Conservation (phyloP, 2,329 filamentous ascomycete genomes). For the Aaosphaeria arxii region DNA sequence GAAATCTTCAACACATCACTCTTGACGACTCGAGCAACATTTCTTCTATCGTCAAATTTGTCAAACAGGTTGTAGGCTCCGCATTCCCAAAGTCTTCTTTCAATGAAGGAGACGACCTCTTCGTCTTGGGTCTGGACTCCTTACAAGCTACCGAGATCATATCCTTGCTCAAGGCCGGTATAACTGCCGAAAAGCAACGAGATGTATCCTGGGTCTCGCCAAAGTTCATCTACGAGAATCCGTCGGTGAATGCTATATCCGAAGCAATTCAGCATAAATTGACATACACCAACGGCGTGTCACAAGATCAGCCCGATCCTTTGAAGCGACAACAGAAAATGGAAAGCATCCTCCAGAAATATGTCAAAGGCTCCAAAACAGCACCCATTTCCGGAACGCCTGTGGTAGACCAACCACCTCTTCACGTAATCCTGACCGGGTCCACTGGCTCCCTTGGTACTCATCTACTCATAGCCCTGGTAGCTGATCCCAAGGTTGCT, state of each 20-base stretch:
- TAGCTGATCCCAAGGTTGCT: slow-evolving; percentile 21
- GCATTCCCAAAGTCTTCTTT: slow-evolving; percentile 8
- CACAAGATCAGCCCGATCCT: slow-evolving; percentile 27
- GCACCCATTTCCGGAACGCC: slow-evolving; percentile 6
- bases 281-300: slow-evolving; percentile 36
- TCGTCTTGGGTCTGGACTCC: slow-evolving; percentile 57
- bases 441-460: slow-evolving; percentile 65
- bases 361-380: slow-evolving; percentile 34
- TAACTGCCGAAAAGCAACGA: slow-evolving; percentile 42
- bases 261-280: not conserved
- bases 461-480: slow-evolving; percentile 49
- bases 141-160: slow-evolving; percentile 54
- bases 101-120: slow-evolving; percentile 51
- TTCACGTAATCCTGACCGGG: slow-evolving; percentile 53
- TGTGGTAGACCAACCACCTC: not conserved
- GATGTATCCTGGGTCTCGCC: too few relatives aligned
- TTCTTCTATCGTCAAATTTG: slow-evolving; percentile 6
- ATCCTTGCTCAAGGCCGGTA: slow-evolving; percentile 48
- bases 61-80: slow-evolving; percentile 12
- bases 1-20: slow-evolving; percentile 15
- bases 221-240: slow-evolving; percentile 60
- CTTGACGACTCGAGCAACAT: slow-evolving; percentile 23
- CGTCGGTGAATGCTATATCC: slow-evolving; percentile 47
- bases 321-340: slow-evolving; percentile 38
- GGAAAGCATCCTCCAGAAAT: slow-evolving; percentile 44